Evolutionary conservation across 2,329 filamentous ascomycete species (phyloP), one percentile per base, ranked within the genome.

Genomic region (Chaetomiaceae sp.): DNA sequence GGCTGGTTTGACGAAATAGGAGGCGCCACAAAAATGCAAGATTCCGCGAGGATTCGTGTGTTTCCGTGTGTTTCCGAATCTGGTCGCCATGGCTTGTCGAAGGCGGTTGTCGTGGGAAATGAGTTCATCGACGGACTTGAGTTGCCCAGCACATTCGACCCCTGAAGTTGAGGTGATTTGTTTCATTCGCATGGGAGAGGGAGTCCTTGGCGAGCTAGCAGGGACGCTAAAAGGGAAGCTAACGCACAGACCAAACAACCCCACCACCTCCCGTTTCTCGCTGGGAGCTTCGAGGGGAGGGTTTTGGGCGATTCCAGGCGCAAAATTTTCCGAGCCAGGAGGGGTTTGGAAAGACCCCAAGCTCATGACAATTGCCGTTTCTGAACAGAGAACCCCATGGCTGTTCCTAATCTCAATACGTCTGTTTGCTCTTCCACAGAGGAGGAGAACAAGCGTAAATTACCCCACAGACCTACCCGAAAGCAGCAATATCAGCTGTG

Each of bases 401-500:
- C 21, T 11, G 11, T 3, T 40, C 21, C 37, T 21, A 21, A 6
- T 21, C 20, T 14, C 29, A 34, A 45, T 20, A 23, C 18, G 18
- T 4, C 13, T 20, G 14, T 34, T 48, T 32, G 45, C 25, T 16
- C 6, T 18, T 9, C 16, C 7, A 16, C 5, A 34, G 7, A 4
- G 18, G 18, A 45, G 29, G 23, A 5, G 10, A 14, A 20, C 14
- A 18, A 1, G 30, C 5, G 16, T 27, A n/a, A 40, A 41, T 23
- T 46, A 37, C 51, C 52, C 52, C 52, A 55, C 48, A 54, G 45
- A 51, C 32, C 40, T 50, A 41, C 47, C 45, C 36, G 25, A 27
- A 55, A 47, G 25, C 20, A 25, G 53, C 42, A 42, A 58, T 53
- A 48, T 51, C 41, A 53, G 45, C 42, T 48, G 53, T 58, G 56